phyloP scores from a whole-genome alignment of 2,329 filamentous ascomycete genomes.

The Apiospora malaysiana region DNA sequence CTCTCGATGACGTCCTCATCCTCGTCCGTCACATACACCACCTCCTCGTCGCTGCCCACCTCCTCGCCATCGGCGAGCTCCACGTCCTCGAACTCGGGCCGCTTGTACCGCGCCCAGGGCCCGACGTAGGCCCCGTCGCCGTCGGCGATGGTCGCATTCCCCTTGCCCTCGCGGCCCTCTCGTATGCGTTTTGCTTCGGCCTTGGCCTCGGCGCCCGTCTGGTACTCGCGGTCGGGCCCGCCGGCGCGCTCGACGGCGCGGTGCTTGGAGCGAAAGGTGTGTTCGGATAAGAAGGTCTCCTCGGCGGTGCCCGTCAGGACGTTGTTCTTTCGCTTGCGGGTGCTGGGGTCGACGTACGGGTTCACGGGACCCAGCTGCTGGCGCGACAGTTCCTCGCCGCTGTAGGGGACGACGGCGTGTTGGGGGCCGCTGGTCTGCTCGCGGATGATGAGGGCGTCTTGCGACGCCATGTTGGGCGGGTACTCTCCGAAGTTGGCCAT shows the following conservation, averaged over 20 bases:
- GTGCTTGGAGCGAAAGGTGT: constrained; percentile 87
- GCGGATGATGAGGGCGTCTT: constrained; percentile 67
- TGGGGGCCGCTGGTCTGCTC: constrained; percentile 58
- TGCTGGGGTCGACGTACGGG: constrained; percentile 71
- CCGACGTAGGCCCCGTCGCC: constrained; percentile 89
- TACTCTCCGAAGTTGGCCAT: constrained; percentile 70
- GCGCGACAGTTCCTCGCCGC: constrained; percentile 74
- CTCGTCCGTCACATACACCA: constrained; percentile 78
- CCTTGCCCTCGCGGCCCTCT: constrained; percentile 82
- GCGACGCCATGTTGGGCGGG: constrained; percentile 69
- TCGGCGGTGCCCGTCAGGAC: constrained; percentile 85
- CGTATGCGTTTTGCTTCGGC: constrained; percentile 72
- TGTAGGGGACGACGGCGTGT: constrained; percentile 68
- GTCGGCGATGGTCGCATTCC: constrained; percentile 82
- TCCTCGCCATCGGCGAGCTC: constrained; percentile 77
- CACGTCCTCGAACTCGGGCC: constrained; percentile 75
- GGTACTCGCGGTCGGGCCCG: constrained; percentile 61
- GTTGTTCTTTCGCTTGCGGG: constrained; percentile 80
- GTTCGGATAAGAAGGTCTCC: constrained; percentile 88
- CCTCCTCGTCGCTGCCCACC: constrained; percentile 79
- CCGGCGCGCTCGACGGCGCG: constrained; percentile 77
- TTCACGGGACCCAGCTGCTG: constrained; percentile 73
- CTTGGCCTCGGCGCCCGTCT: constrained; percentile 65
- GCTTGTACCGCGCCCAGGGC: constrained; percentile 87
- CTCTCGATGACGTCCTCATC: constrained; percentile 70